These are phyloP conservation scores for Globisporangium okanoganense DNA, from an alignment of 352 stramenopile species.

Conservation along the genomic window DNA sequence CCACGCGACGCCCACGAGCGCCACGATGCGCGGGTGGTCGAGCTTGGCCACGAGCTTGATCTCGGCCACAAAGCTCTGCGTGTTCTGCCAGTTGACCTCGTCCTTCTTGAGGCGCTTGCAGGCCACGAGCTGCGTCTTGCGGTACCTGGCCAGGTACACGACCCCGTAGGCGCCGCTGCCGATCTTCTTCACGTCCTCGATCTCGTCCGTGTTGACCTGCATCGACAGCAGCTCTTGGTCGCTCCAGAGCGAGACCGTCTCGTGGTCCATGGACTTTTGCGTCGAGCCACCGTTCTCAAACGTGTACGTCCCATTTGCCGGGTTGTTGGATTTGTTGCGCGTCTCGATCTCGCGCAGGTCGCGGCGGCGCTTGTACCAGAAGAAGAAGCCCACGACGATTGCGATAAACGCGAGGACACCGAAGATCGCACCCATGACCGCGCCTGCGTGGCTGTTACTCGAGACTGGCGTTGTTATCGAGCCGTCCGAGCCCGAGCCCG, in stretches of 20 bases:
- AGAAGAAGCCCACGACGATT: conserved; percentile 21
- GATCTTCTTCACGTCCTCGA: conserved; percentile 37
- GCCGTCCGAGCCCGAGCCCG: conserved; percentile 17
- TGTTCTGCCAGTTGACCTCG: conserved; percentile 34
- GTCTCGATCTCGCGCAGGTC: conserved; percentile 13
- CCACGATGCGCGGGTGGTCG: conserved; percentile 45
- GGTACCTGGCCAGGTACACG: conserved; percentile 46
- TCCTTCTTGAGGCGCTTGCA: conserved; percentile 47
- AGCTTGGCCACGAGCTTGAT: conserved; percentile 51
- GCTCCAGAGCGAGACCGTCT: conserved; percentile 34
- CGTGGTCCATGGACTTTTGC: background rate
- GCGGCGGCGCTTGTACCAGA: conserved; percentile 29
- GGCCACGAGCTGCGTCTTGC: conserved; percentile 29
- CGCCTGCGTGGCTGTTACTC: conserved; percentile 19
- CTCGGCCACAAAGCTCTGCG: conserved; percentile 45
- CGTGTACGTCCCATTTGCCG: conserved; percentile 7
- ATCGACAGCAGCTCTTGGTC: conserved; percentile 45
- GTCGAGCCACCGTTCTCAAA: background rate
- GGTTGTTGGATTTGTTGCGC: conserved; percentile 10
- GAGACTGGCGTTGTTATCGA: conserved; percentile 14
- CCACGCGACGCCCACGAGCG: conserved; percentile 54
- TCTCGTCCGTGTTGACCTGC: conserved; percentile 46
- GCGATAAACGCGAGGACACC: conserved; percentile 33
- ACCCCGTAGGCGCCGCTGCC: conserved; percentile 31
- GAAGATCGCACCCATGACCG: conserved; percentile 38